These are phyloP conservation scores for Tolypocladium paradoxum DNA, from an alignment of 2,329 filamentous ascomycete genomes.

Conservation along the genomic window DNA sequence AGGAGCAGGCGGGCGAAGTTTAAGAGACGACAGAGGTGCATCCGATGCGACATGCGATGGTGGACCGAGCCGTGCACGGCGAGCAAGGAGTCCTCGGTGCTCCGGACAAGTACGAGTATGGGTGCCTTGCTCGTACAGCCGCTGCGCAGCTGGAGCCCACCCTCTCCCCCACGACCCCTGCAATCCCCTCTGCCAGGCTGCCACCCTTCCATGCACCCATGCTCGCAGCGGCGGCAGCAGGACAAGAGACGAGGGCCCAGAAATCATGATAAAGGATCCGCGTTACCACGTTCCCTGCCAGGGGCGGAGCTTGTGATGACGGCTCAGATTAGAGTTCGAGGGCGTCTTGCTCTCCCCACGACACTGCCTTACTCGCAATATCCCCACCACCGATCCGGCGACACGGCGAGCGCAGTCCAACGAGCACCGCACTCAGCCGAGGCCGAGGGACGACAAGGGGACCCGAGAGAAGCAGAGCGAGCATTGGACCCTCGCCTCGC, in stretches of 20 bases:
- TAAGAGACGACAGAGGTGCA: not conserved
- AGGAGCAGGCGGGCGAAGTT: not conserved
- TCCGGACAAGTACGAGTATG: too few species aligned
- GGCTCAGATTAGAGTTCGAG: not conserved
- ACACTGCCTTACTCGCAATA: too few species aligned
- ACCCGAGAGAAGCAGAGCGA: not conserved
- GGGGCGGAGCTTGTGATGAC: too few species aligned
- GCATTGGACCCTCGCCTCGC: not conserved
- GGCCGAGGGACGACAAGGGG: not conserved
- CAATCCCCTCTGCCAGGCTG: not conserved
- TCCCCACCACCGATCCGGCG: not conserved
- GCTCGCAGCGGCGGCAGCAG: not conserved
- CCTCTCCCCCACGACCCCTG: not conserved
- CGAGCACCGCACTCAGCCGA: not conserved
- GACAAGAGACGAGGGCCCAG: not conserved
- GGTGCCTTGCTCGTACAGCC: too few species aligned
- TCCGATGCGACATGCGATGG: not conserved
- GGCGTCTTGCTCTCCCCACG: not conserved
- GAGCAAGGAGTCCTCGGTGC: too few species aligned
- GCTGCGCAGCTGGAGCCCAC: not conserved
- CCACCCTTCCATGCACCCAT: not conserved
- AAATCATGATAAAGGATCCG: not conserved
- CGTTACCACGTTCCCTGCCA: not conserved
- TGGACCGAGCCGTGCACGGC: too few species aligned
- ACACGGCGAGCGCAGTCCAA: not conserved